Conservation (phyloP, 177 flowering plant genomes). For the Vitis hybrid region DNA sequence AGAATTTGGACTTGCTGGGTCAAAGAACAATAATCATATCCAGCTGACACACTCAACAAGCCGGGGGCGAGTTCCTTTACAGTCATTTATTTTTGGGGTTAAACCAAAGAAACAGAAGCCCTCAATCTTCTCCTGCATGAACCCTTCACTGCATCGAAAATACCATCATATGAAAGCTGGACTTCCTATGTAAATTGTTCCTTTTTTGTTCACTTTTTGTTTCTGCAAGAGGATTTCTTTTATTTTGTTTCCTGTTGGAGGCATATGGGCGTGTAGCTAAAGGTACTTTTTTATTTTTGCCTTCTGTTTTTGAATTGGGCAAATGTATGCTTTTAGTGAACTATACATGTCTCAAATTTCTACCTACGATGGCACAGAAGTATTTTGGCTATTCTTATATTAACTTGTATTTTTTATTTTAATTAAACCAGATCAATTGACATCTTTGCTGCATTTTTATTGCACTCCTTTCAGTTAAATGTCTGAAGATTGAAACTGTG, state of each 20-base stretch:
- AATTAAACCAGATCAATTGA: too few relatives aligned
- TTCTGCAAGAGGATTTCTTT: neutral
- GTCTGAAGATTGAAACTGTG: too few relatives aligned
- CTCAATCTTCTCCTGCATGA: slow-evolving; percentile 57
- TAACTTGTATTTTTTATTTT: too few relatives aligned
- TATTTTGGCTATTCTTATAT: neutral
- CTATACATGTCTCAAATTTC: slow-evolving; percentile 1
- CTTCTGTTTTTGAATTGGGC: neutral
- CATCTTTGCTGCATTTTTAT: too few relatives aligned
- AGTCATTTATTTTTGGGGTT: slow-evolving; percentile 61
- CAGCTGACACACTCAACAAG: slow-evolving; percentile 29
- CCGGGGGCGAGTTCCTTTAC: slow-evolving; percentile 48
- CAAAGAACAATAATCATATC: slow-evolving; percentile 21
- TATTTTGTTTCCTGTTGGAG: neutral
- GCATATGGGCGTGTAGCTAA: neutral
- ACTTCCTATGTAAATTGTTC: slow-evolving; percentile 9
- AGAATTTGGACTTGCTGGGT: slow-evolving; percentile 37
- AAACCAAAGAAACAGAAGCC: slow-evolving; percentile 45
- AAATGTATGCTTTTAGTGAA: neutral
- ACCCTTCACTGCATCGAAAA: slow-evolving; percentile 47
- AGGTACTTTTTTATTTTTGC: neutral
- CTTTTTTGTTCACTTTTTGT: neutral
- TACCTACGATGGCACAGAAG: neutral
- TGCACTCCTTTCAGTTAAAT: too few relatives aligned
- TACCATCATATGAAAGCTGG: slow-evolving; percentile 29